Percentiles rank a stretch among this genome's conserved stretches.
Conservation (phyloP, 768 basidiomycete genomes). For the Tulasnella sp. region DNA sequence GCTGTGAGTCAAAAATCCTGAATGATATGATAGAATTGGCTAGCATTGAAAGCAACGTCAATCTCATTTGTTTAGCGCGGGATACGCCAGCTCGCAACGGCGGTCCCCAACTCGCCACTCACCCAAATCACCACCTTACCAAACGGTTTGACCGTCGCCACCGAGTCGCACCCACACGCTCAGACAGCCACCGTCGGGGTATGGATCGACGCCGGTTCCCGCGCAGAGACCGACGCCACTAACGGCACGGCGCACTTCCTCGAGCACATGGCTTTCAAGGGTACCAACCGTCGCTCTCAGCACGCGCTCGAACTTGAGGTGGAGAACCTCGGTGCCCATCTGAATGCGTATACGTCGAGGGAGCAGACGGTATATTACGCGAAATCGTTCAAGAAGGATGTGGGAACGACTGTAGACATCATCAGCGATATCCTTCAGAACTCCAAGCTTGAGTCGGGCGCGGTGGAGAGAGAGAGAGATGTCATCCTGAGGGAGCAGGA, state of each 20-base stretch:
- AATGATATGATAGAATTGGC: not conserved
- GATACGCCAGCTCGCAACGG: slow-evolving; percentile 30
- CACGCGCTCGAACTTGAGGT: slow-evolving; percentile 91
- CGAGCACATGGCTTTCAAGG: slow-evolving; percentile 98
- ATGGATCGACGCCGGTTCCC: slow-evolving; percentile 97
- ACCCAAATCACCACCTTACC: slow-evolving; percentile 87
- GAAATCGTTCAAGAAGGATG: slow-evolving; percentile 95
- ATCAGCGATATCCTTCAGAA: slow-evolving; percentile 97
- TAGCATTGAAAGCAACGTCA: not conserved
- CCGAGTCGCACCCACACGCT: slow-evolving; percentile 77
- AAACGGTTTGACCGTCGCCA: slow-evolving; percentile 92
- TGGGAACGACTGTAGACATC: slow-evolving; percentile 83
- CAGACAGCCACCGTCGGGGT: slow-evolving; percentile 98
- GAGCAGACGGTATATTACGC: slow-evolving; percentile 99
- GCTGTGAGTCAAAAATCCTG: slow-evolving; percentile 1
- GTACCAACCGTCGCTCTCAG: slow-evolving; percentile 79
- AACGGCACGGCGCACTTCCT: slow-evolving; percentile 98
- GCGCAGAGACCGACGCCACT: slow-evolving; percentile 90
- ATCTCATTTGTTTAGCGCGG: slow-evolving; percentile 15
- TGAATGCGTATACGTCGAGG: slow-evolving; percentile 96
- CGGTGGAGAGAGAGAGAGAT: slow-evolving; percentile 91
- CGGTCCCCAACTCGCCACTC: slow-evolving; percentile 40
- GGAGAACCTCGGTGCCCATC: slow-evolving; percentile 92
- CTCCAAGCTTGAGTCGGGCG: slow-evolving; percentile 76
- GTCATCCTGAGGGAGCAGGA: slow-evolving; percentile 96